Evolutionary conservation across 1,284 basidiomycete species (phyloP), one percentile per base, ranked within the genome.

Genomic region (Waitea zeae): DNA sequence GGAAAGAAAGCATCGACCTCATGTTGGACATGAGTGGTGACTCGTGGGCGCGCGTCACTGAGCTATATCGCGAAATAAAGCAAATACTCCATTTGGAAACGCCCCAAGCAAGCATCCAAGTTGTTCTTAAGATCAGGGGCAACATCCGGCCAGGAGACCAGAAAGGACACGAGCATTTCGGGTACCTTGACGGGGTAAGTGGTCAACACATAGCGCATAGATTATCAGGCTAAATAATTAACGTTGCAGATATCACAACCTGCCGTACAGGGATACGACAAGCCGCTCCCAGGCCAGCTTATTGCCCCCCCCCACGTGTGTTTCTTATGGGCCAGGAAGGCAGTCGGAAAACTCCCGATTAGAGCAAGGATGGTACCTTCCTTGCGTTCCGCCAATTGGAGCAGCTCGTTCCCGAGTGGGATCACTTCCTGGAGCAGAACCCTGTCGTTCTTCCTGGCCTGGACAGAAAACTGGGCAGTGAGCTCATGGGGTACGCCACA

Each of bases 341-440:
- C 17, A 56, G 58, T 38, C 31, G 31, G 1, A 19, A 34, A 14
- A 32, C 37, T 17, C 46, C 47, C 1, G 36, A 51, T 0, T 70
- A 67, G 67, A 55, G 59, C 12, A 46, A 56, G 14, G 65, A 70
- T 34, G 68, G 68, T 20, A 64, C 61, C 35, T 69, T 70, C 58
- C 51, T 70, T 22, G 62, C 53, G 2, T 67, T 70, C 54, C 58
- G 70, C 13, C 59, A 67, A 36, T 58, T 71, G 18, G 54, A 60
- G 48, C 66, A 70, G 44, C 53, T 58, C 9, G 67, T 70, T 11
- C 68, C 64, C 3, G 67, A 71, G 44, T 70, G 69, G 49, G 46
- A 68, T 47, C 51, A 58, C 30, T 70, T 65, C 50, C 45, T 68
- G 29, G 44, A 49, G 17, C 44, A 54, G 14, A 62, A 68, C 42